Evolutionary conservation across 2,329 filamentous ascomycete genomes (phyloP), one percentile per base, ranked within the genome.

Genomic region (Calycina herbarum): DNA sequence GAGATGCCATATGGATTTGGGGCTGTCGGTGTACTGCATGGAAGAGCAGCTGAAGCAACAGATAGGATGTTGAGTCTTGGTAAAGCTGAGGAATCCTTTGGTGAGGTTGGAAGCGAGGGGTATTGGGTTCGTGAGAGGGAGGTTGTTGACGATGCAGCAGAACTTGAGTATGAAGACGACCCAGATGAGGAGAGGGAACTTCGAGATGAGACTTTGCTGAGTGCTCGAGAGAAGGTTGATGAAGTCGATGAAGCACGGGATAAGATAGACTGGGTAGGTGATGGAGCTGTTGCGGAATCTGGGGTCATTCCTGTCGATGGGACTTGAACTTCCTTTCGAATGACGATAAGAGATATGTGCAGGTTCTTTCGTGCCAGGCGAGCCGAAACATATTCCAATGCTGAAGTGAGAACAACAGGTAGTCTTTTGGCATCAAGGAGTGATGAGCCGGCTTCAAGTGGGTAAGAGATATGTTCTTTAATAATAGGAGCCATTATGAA

Each of bases 371-470:
- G 80, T 13, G 84, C 82, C 27, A 89, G 79, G 24, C 83, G 80
- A 68, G 79, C 80, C 0, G 87, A 87, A 15, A 82, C 79, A 70
- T 87, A 86, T 65, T 88, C 85, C 35, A 89, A 81, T 31, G 85
- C 85, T 4, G 81, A 79, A 11, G 77, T 80, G 63, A 89, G 74
- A 56, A 81, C 79, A n/a, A 81, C 76, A 1, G 86, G 86, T n/a
- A 89, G 79, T 66, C 83, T 82, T 69, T 86, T 81, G 40, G 79
- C 78, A 70, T 88, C 84, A 66, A 87, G 82, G 63, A 89, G 79
- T 24, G 86, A 88, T 54, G 79, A 78, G 20, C 86, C 86, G 33
- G 86, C 86, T 79, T 89, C 87, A 64, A 89, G 81, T 15, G 87
- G 86, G 60, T 85, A 83, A 1, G 86, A 89, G 71, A 89, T 89